Conservation (phyloP, 352 stramenopile genomes). For the Phytopythium sindhum region DNA sequence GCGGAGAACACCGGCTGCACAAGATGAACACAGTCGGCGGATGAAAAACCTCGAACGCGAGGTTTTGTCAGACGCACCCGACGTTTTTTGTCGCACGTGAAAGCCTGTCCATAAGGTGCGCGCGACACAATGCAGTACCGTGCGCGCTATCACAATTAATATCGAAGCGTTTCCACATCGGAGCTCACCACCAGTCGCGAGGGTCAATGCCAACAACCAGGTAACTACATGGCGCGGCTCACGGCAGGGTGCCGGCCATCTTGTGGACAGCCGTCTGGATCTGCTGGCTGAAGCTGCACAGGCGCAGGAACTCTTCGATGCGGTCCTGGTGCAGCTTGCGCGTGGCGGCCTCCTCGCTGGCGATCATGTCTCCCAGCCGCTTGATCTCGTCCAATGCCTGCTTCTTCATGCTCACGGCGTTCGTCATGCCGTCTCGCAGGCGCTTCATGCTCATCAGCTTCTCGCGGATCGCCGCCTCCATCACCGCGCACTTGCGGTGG, state of each 20-base stretch:
- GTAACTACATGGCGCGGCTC: too few species aligned
- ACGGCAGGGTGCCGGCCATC: constrained; percentile 16
- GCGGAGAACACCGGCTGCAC: background rate
- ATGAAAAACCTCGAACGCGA: background rate
- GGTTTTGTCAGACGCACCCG: constrained; percentile 1
- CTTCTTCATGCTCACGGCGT: constrained; percentile 55
- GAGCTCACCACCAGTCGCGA: too few species aligned
- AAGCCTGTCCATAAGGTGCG: background rate
- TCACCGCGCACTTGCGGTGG: constrained; percentile 43
- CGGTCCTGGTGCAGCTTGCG: constrained; percentile 42
- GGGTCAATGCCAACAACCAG: too few species aligned
- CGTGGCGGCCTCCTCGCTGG: constrained; percentile 30
- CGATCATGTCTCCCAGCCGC: constrained; percentile 48
- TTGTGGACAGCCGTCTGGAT: constrained; percentile 37
- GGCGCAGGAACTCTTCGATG: constrained; percentile 35
- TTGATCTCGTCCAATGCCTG: constrained; percentile 46
- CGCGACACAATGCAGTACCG: background rate
- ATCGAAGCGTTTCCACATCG: background rate
- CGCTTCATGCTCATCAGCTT: constrained; percentile 27
- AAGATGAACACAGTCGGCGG: background rate
- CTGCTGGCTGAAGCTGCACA: constrained; percentile 52
- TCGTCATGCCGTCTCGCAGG: constrained; percentile 51
- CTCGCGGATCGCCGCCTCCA: constrained; percentile 37
- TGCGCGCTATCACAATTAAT: background rate
- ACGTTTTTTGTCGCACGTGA: background rate